Evolutionary conservation across 176 grass and related monocot genomes (phyloP).

Genomic region (Tuctoria greenei): DNA sequence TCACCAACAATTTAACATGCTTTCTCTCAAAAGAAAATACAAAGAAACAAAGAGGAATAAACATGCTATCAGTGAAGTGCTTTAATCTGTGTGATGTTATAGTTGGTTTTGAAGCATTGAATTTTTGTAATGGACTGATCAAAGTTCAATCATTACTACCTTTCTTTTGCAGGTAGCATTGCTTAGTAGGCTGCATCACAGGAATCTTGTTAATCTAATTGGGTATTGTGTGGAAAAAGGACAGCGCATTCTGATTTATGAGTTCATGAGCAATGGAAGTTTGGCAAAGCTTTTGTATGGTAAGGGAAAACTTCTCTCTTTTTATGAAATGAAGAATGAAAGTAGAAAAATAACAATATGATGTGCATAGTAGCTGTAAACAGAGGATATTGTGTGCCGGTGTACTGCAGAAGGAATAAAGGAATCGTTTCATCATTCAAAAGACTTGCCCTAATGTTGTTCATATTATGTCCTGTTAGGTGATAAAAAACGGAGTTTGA

Average conservation of each 20-base stretch:
- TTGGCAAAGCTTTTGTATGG: conserved; percentile 82
- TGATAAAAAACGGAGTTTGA: conserved; percentile 71
- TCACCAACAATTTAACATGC: conserved; percentile 7
- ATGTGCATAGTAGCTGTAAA: neutral
- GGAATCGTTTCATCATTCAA: neutral
- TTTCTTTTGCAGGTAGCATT: conserved; percentile 68
- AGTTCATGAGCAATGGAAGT: conserved; percentile 97
- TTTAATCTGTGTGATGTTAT: conserved; percentile 7
- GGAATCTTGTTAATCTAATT: conserved; percentile 98
- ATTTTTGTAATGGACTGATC: conserved; percentile 21
- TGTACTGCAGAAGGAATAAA: neutral
- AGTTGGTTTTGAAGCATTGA: conserved; percentile 19
- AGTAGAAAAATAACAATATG: neutral
- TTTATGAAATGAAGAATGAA: neutral
- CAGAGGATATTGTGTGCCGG: neutral
- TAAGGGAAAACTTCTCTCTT: conserved; percentile 39
- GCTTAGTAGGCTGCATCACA: conserved; percentile 95
- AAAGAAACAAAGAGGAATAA: neutral
- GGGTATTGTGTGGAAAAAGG: conserved; percentile 95
- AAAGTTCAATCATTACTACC: conserved; percentile 9
- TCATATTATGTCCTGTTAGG: conserved; percentile 44
- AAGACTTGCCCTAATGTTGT: neutral
- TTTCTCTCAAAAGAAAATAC: neutral
- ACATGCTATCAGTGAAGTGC: conserved; percentile 10
- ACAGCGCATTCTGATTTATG: conserved; percentile 84